Evolutionary conservation across 768 basidiomycete species (phyloP).

Genomic region (Imleria badia): DNA sequence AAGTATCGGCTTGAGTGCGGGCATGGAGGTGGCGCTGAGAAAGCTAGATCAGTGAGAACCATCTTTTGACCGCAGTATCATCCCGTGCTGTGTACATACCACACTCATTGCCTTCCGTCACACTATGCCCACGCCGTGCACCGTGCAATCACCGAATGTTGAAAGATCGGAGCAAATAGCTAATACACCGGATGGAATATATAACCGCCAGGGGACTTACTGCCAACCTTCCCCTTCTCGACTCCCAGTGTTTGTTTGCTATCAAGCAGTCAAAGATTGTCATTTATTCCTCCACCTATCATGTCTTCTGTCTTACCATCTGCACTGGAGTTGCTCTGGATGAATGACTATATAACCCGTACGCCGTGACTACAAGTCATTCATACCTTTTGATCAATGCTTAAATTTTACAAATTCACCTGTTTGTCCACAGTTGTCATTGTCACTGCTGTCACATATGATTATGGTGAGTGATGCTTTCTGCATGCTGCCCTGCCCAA

Average conservation of each 20-base stretch:
- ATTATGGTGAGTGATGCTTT: conserved; percentile 5
- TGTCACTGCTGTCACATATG: conserved; percentile 1
- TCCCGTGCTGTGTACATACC: no score
- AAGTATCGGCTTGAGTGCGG: no score
- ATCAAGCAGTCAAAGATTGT: neutral
- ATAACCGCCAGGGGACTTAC: neutral
- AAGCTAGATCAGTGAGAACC: no score
- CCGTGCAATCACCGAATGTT: no score
- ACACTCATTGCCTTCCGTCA: no score
- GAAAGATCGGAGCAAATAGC: no score
- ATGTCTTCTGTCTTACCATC: neutral
- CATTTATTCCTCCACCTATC: neutral
- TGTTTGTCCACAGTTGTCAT: neutral
- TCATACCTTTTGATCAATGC: neutral
- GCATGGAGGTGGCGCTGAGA: no score
- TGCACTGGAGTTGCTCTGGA: neutral
- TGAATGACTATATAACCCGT: neutral
- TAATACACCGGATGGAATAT: neutral
- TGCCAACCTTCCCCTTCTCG: neutral
- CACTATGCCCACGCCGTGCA: no score
- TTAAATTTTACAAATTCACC: neutral
- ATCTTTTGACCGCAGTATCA: no score
- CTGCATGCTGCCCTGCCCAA: rapidly evolving
- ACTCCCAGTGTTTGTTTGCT: neutral
- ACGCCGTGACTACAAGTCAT: no score